Evolutionary conservation across 1,139 yeast genomes (phyloP).

Genomic region (Ashbya aceris): DNA sequence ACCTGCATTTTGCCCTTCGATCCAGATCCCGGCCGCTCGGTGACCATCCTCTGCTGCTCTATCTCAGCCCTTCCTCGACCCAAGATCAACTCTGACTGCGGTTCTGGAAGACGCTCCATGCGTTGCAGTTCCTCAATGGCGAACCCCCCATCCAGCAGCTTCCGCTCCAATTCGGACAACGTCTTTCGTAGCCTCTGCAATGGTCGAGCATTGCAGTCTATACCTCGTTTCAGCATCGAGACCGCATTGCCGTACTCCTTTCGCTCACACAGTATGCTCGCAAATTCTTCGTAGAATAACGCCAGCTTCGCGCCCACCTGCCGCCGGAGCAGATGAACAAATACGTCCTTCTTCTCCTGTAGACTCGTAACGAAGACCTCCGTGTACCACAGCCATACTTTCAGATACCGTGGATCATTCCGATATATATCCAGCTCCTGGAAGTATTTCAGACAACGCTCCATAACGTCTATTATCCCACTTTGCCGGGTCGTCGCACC

Average conservation of each 20-base stretch:
- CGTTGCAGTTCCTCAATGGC: constrained; percentile 3
- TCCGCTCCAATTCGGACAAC: constrained; percentile 38
- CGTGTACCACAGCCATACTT: constrained; percentile 53
- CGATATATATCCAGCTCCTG: constrained; percentile 58
- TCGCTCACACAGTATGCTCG: constrained; percentile 47
- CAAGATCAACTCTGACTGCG: constrained; percentile 8
- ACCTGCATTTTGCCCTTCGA: constrained; percentile 6
- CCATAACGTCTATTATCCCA: constrained; percentile 58
- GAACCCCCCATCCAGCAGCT: constrained; percentile 24
- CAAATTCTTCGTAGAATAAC: constrained; percentile 72
- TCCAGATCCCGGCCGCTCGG: constrained; percentile 11
- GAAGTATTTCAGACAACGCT: constrained; percentile 63
- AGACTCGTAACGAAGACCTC: constrained; percentile 15
- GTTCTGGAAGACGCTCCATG: constrained; percentile 1
- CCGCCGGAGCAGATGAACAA: constrained; percentile 61
- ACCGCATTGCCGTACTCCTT: constrained; percentile 50
- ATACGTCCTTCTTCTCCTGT: constrained; percentile 41
- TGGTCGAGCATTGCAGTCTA: constrained; percentile 58
- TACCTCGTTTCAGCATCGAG: constrained; percentile 54
- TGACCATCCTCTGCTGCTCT: constrained; percentile 16
- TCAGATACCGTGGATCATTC: constrained; percentile 73
- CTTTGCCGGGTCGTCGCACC: constrained; percentile 64
- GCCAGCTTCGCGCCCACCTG: constrained; percentile 65
- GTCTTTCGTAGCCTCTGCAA: constrained; percentile 42
- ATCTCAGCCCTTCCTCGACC: constrained; percentile 31